Evolutionary conservation across 2,329 filamentous ascomycete genomes (phyloP).

Genomic region (Drechslerella coelobrocha): DNA sequence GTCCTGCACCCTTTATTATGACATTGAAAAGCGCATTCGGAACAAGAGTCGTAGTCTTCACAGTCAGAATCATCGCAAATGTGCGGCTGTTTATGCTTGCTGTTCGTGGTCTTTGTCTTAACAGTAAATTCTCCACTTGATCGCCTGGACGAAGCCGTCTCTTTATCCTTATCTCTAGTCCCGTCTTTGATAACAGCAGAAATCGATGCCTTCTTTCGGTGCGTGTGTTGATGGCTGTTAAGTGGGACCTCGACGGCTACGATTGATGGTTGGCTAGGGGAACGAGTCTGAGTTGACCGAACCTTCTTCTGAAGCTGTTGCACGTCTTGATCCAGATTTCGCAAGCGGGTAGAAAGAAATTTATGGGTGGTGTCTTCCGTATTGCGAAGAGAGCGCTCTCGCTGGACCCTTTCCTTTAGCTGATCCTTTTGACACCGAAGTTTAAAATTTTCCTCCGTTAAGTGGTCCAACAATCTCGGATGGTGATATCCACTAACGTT

Average conservation of each 20-base stretch:
- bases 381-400: conserved; percentile 14
- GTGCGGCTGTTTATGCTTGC: conserved; percentile 33
- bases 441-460: conserved; percentile 29
- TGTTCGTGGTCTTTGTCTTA: conserved; percentile 3
- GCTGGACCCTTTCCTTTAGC: conserved; percentile 26
- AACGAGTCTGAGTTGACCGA: neutral
- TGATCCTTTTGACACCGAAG: conserved; percentile 27
- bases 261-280: neutral
- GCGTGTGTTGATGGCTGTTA: conserved; percentile 14
- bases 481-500: neutral
- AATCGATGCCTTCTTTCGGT: neutral
- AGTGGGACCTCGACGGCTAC: conserved; percentile 30
- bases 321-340: conserved; percentile 26
- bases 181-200: conserved; percentile 1
- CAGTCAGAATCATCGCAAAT: conserved; percentile 42
- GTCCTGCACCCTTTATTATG: conserved; percentile 27
- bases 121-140: neutral
- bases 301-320: conserved; percentile 33
- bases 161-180: neutral
- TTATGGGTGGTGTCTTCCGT: conserved; percentile 1
- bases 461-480: neutral
- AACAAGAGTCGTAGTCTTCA: conserved; percentile 40
- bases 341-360: conserved; percentile 5
- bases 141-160: neutral
- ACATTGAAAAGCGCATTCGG: conserved; percentile 43